Conservation (phyloP, 352 stramenopile species). For the Hyaloperonospora brassicae region DNA sequence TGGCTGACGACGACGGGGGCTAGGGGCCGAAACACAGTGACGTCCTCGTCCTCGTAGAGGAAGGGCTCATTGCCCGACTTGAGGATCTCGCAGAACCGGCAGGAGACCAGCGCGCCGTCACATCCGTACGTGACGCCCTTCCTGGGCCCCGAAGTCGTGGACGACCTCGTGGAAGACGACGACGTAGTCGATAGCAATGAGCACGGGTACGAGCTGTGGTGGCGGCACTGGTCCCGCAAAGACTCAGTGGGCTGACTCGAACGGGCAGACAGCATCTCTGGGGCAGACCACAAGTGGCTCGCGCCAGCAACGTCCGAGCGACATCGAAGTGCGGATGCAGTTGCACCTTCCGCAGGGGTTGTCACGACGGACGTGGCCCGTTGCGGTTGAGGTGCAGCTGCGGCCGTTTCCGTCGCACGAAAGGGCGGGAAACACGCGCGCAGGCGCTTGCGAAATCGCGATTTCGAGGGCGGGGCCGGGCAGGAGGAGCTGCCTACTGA, state of each 20-base stretch:
- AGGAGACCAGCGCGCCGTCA: conserved; percentile 58
- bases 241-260: conserved; percentile 13
- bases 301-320: conserved; percentile 11
- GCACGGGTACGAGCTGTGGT: conserved; percentile 16
- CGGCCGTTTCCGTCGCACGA: conserved; percentile 13
- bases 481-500: conserved; percentile 7
- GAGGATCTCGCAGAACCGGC: conserved; percentile 83
- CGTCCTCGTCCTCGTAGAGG: conserved; percentile 69
- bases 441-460: conserved; percentile 24
- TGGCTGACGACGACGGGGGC: conserved; percentile 60
- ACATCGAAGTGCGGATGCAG: not conserved
- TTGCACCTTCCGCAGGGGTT: conserved; percentile 3
- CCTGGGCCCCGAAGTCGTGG: conserved; percentile 34
- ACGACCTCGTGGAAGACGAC: conserved; percentile 21
- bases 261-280: conserved; percentile 28
- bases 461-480: conserved; percentile 7
- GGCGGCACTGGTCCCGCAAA: conserved; percentile 13
- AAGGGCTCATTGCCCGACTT: conserved; percentile 51
- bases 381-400: conserved; percentile 2
- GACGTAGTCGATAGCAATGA: conserved; percentile 17
- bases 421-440: conserved; percentile 24
- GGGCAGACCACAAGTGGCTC: conserved; percentile 39
- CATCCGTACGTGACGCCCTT: conserved; percentile 71
- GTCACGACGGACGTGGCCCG: conserved; percentile 6
- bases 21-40: conserved; percentile 73